Percentiles rank a stretch among this genome's conserved stretches.
Conservation (phyloP, 1,284 basidiomycete species). For the Takashimella tepidaria region DNA sequence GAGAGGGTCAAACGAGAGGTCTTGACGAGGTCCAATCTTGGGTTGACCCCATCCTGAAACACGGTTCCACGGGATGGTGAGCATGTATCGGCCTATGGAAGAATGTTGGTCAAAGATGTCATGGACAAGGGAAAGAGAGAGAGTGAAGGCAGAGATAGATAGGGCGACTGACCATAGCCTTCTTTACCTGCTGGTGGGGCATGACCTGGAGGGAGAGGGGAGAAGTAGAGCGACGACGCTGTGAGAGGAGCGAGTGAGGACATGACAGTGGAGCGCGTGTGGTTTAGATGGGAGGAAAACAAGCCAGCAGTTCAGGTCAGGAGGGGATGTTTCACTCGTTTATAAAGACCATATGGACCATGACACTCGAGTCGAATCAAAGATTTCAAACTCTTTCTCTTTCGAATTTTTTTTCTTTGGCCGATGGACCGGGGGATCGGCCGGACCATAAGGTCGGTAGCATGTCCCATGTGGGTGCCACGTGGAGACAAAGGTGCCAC, state of each 20-base stretch:
- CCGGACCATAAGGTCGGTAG: too few relatives aligned
- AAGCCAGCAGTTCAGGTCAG: too few relatives aligned
- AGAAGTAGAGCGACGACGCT: slow-evolving; percentile 37
- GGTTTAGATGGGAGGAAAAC: not conserved
- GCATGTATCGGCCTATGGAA: slow-evolving; percentile 39
- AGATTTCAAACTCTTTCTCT: too few relatives aligned
- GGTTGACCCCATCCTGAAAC: slow-evolving; percentile 44
- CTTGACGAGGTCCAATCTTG: slow-evolving; percentile 32
- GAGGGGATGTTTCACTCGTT: too few relatives aligned
- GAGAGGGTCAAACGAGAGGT: slow-evolving; percentile 39
- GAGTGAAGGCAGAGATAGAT: slow-evolving; percentile 20
- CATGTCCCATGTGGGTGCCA: too few relatives aligned
- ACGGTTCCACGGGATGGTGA: slow-evolving; percentile 36
- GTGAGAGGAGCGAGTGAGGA: slow-evolving; percentile 17
- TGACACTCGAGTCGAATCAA: too few relatives aligned
- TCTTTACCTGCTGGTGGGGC: slow-evolving; percentile 14
- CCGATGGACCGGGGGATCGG: too few relatives aligned
- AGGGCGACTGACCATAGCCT: too few relatives aligned
- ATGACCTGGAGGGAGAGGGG: slow-evolving; percentile 33
- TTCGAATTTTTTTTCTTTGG: too few relatives aligned
- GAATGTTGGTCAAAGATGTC: too few relatives aligned
- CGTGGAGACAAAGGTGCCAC: too few relatives aligned
- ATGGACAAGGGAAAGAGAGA: slow-evolving; percentile 31
- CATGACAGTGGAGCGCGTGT: slow-evolving; percentile 2
- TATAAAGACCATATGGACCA: too few relatives aligned